Evolutionary conservation across 2,329 filamentous ascomycete species (phyloP).

Genomic region (Penicillium occitanis): DNA sequence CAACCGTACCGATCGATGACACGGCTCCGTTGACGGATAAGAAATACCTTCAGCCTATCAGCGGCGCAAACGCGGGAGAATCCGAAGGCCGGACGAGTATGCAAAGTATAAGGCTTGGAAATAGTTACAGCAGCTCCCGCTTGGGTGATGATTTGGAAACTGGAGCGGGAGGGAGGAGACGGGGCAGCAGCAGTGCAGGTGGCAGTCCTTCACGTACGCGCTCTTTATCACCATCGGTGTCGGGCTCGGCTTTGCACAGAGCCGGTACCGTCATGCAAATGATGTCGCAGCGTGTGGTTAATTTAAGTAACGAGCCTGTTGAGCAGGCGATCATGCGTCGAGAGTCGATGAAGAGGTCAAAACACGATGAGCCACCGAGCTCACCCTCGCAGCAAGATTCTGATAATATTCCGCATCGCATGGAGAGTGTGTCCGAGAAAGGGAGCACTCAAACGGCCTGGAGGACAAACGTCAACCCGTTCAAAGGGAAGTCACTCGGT

Average conservation of each 20-base stretch:
- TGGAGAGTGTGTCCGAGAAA: conserved; percentile 36
- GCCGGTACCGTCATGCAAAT: conserved; percentile 75
- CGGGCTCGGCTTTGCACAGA: conserved; percentile 62
- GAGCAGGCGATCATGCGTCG: conserved; percentile 68
- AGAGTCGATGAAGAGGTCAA: conserved; percentile 51
- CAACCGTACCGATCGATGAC: conserved; percentile 53
- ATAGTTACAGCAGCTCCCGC: conserved; percentile 44
- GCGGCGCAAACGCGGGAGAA: conserved; percentile 47
- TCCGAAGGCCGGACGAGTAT: conserved; percentile 53
- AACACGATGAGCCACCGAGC: conserved; percentile 54
- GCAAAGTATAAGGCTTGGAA: conserved; percentile 55
- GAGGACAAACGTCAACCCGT: conserved; percentile 63
- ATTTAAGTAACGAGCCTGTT: conserved; percentile 87
- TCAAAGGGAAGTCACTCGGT: conserved; percentile 82
- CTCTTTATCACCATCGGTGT: conserved; percentile 63
- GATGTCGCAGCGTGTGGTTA: conserved; percentile 97
- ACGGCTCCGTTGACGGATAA: conserved; percentile 60
- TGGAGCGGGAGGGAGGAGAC: conserved; percentile 49
- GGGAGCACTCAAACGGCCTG: conserved; percentile 42
- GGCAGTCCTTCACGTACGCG: conserved; percentile 38
- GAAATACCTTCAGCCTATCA: conserved; percentile 58
- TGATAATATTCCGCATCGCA: conserved; percentile 44
- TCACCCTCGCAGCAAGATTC: conserved; percentile 51
- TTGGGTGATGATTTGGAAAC: conserved; percentile 65
- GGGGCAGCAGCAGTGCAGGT: conserved; percentile 49